Evolutionary conservation across 768 basidiomycete genomes (phyloP), one percentile per base, ranked within the genome.

Genomic region (Tulasnella calospora): DNA sequence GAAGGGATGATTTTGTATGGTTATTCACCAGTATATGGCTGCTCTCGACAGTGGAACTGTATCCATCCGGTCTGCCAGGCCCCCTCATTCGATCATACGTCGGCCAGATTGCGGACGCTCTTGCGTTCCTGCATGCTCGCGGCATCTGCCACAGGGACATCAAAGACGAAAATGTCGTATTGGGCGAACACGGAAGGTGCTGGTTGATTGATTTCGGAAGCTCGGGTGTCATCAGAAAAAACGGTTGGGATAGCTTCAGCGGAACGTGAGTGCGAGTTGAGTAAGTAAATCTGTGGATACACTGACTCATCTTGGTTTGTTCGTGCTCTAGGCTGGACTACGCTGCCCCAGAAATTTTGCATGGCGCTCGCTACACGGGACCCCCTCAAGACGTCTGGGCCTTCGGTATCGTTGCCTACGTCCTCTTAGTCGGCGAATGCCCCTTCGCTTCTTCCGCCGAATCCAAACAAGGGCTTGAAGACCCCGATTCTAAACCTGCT

Each of bases 311-410:
- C 17, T 40, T 79, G 36, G 35, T 21, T n/a, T 3, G 21, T 23
- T 40, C 17, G 12, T 41, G 13, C 78, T 74, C 74, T 80, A 95
- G 94, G 23, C 86, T 95, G 81, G 95, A 97, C 84, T 99, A 98
- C 83, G 97, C 97, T 21, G 94, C 94, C 12, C 98, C 97, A 51
- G 97, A 99, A 84, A 99, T 99, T 78, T 85, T 99, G 40, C 91
- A 95, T 23, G 97, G 97, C 3, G 95, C 98, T 83, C 89, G 94
- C 73, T 99, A 99, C 84, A 89, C 93, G 80, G 98, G 97, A 46
- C 96, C 96, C 83, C 95, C 97, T 83, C 96, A 98, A 84, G 97
- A 99, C 81, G 93, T 98, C 3, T 99, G 97, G 96, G 97, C 97
- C 0, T 94, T 97, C 79, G 97, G 97, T 19, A 96, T 99, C 33